Conservation (phyloP, 2,329 filamentous ascomycete species). For the Microthyrium microscopicum region DNA sequence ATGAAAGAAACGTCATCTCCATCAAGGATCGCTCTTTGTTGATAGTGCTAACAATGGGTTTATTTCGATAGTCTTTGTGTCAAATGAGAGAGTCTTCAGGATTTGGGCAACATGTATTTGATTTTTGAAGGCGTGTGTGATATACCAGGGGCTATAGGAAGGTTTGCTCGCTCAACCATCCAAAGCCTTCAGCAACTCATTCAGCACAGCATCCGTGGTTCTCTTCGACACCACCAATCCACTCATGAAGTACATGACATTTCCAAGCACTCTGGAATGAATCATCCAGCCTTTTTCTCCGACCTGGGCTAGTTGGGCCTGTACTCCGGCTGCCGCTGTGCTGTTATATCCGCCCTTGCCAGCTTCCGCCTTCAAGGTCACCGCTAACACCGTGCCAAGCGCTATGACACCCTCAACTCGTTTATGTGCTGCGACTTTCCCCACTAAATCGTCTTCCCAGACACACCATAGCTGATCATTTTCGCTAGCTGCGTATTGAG, state of each 20-base stretch:
- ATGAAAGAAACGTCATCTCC: no score
- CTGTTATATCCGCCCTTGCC: slow-evolving; percentile 39
- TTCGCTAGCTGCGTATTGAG: background rate
- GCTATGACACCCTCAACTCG: slow-evolving; percentile 52
- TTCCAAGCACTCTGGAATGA: slow-evolving; percentile 43
- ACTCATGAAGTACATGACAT: slow-evolving; percentile 47
- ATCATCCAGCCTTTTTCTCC: slow-evolving; percentile 26
- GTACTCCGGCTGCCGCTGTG: slow-evolving; percentile 35
- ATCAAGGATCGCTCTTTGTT: no score
- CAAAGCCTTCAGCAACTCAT: no score
- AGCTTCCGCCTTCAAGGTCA: slow-evolving; percentile 35
- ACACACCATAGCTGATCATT: slow-evolving; percentile 42
- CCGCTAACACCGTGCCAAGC: slow-evolving; percentile 57
- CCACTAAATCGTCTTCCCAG: slow-evolving; percentile 48
- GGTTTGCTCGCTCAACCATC: no score
- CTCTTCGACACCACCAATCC: no score
- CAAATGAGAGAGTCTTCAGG: no score
- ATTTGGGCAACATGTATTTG: no score
- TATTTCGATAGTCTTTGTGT: no score
- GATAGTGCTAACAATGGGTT: no score
- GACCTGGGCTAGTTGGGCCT: slow-evolving; percentile 30
- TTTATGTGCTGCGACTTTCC: slow-evolving; percentile 37
- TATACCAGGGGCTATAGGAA: no score
- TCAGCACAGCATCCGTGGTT: no score
- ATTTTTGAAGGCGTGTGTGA: no score